phyloP scores from a whole-genome alignment of 208 protist species.

The Trypanosomatidae sp. region DNA sequence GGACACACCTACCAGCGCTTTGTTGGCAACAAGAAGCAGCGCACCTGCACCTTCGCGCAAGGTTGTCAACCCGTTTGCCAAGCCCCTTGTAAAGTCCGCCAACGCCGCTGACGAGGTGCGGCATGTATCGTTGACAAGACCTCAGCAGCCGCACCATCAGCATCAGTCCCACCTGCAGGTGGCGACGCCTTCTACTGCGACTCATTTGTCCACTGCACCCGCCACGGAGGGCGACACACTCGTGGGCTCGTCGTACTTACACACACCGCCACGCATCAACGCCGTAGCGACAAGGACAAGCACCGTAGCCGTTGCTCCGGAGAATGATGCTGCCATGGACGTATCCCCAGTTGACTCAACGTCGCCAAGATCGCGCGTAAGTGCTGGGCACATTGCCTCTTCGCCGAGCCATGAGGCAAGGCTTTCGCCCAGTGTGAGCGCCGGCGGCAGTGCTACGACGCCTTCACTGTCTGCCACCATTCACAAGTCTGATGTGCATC shows the following conservation, averaged over 20 bases:
- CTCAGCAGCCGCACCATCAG: not conserved
- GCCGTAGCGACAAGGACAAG: not conserved
- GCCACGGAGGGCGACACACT: not conserved
- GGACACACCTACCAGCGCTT: not conserved
- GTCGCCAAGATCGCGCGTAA: slow-evolving; percentile 9
- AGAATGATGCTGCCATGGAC: slow-evolving; percentile 10
- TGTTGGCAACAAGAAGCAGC: not conserved
- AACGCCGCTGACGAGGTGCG: not conserved
- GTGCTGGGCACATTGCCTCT: slow-evolving; percentile 7
- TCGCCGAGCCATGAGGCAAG: not conserved
- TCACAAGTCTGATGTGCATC: not conserved
- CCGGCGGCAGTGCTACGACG: not conserved
- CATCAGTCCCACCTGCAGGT: slow-evolving; percentile 6
- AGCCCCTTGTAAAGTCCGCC: slow-evolving; percentile 1
- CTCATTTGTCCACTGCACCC: not conserved
- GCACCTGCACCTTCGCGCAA: slow-evolving; percentile 9
- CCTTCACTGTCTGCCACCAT: not conserved
- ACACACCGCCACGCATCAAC: slow-evolving; percentile 21
- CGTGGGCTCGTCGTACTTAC: slow-evolving; percentile 17
- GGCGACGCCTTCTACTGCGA: not conserved
- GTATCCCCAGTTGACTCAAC: not conserved
- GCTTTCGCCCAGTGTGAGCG: not conserved
- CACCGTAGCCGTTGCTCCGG: not conserved
- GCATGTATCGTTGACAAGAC: not conserved
- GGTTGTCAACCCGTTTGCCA: slow-evolving; percentile 47